phyloP scores from a whole-genome alignment of 768 basidiomycete species.

The Lactarius sanguifluus region DNA sequence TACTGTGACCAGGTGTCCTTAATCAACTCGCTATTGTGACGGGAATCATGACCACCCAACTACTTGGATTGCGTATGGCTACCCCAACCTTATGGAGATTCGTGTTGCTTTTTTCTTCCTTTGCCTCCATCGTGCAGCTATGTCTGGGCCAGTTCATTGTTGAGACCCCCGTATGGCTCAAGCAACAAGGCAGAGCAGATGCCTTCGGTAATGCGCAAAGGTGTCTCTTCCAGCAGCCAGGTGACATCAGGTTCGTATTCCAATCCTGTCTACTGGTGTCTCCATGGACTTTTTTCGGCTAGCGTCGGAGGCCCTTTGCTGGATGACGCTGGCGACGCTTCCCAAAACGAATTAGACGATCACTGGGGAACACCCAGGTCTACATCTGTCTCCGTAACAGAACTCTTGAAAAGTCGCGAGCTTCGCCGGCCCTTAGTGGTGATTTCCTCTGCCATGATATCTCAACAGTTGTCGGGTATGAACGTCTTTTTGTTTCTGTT shows the following conservation, averaged over 20 bases:
- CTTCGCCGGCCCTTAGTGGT: constrained; percentile 63
- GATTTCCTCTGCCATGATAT: constrained; percentile 68
- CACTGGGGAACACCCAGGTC: constrained; percentile 25
- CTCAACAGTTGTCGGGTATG: constrained; percentile 73
- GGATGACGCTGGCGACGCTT: constrained; percentile 33
- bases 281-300: constrained; percentile 6
- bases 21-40: constrained; percentile 82
- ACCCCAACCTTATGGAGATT: constrained; percentile 70
- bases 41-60: constrained; percentile 85
- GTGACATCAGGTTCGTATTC: constrained; percentile 14
- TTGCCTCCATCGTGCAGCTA: constrained; percentile 56
- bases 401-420: constrained; percentile 50
- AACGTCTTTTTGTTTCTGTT: not conserved
- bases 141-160: constrained; percentile 52
- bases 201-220: constrained; percentile 47
- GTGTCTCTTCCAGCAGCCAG: constrained; percentile 43
- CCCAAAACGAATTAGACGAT: constrained; percentile 33
- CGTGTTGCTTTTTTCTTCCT: constrained; percentile 63
- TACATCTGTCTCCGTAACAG: constrained; percentile 48
- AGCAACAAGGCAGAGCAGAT: constrained; percentile 47
- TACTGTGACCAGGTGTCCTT: constrained; percentile 55
- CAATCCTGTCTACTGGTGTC: constrained; percentile 28
- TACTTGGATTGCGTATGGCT: constrained; percentile 67
- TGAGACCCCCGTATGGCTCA: constrained; percentile 74
- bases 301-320: constrained; percentile 21